Evolutionary conservation across 306 rosid species (phyloP).

Genomic region (Trifolium dubium): DNA sequence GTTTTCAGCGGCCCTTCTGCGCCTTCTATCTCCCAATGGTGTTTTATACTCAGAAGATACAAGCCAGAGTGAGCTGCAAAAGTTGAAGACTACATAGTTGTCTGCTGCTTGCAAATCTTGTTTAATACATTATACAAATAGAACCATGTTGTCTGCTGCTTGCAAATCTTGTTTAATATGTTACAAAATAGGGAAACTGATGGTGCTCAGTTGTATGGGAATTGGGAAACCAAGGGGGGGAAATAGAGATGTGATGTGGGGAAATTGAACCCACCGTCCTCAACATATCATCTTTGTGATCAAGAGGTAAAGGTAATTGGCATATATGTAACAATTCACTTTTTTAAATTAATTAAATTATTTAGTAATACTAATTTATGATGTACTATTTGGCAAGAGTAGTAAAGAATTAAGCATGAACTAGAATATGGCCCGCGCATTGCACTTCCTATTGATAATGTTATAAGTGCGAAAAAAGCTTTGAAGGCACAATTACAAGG

Average conservation of each 20-base stretch:
- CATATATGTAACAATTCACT: no score
- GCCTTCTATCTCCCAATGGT: slow-evolving; percentile 67
- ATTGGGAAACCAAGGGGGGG: not conserved
- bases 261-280: not conserved
- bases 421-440: no score
- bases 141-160: slow-evolving; percentile 17
- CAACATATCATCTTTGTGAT: not conserved
- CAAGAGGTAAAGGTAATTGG: not conserved
- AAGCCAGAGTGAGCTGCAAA: slow-evolving; percentile 44
- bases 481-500: no score
- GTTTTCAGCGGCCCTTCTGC: slow-evolving; percentile 57
- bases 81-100: slow-evolving; percentile 50
- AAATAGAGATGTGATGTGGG: not conserved
- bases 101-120: not conserved
- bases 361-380: no score
- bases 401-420: no score
- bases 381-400: no score
- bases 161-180: not conserved
- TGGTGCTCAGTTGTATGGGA: not conserved
- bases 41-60: slow-evolving; percentile 56
- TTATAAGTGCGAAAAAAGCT: no score
- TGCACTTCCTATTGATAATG: no score
- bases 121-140: not conserved
- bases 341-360: no score
- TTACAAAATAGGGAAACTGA: slow-evolving; percentile 1